These are phyloP conservation scores for Glaciozyma martinii DNA, from an alignment of 768 basidiomycete genomes.

Conservation along the genomic window DNA sequence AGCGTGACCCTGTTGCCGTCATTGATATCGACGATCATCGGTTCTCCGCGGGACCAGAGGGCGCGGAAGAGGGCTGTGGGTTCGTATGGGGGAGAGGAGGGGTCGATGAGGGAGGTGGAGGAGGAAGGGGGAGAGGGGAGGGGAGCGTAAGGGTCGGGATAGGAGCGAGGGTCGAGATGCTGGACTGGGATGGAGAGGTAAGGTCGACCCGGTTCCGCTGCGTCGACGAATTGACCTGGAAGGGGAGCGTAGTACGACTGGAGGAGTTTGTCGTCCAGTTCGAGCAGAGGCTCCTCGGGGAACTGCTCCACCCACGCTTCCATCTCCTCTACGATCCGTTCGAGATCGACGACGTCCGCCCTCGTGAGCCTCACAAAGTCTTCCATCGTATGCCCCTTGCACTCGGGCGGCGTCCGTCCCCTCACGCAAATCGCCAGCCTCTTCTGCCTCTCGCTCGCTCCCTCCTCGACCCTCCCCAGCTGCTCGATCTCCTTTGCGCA, in stretches of 20 bases:
- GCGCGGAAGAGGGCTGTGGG: slow-evolving; percentile 47
- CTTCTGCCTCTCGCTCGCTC: not conserved
- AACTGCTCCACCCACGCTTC: slow-evolving; percentile 46
- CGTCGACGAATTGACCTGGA: too few species aligned
- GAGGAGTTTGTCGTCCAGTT: not conserved
- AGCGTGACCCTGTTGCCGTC: slow-evolving; percentile 55
- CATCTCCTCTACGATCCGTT: slow-evolving; percentile 61
- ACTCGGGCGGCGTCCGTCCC: too few species aligned
- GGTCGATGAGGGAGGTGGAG: not conserved
- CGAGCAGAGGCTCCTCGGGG: slow-evolving; percentile 9
- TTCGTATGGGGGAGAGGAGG: not conserved
- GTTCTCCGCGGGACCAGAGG: slow-evolving; percentile 65
- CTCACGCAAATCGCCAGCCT: not conserved
- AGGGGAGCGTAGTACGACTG: not conserved
- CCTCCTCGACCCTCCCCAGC: not conserved
- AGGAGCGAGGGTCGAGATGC: not conserved
- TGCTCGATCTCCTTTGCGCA: not conserved
- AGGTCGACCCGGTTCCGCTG: not conserved
- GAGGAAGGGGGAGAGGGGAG: not conserved
- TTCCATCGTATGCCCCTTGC: slow-evolving; percentile 46
- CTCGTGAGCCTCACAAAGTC: slow-evolving; percentile 75
- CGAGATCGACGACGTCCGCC: slow-evolving; percentile 58
- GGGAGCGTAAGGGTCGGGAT: not conserved
- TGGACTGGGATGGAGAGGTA: not conserved
- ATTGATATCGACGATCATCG: slow-evolving; percentile 61